phyloP scores from a whole-genome alignment of 768 basidiomycete genomes.

The Tricholoma hemisulphureum region DNA sequence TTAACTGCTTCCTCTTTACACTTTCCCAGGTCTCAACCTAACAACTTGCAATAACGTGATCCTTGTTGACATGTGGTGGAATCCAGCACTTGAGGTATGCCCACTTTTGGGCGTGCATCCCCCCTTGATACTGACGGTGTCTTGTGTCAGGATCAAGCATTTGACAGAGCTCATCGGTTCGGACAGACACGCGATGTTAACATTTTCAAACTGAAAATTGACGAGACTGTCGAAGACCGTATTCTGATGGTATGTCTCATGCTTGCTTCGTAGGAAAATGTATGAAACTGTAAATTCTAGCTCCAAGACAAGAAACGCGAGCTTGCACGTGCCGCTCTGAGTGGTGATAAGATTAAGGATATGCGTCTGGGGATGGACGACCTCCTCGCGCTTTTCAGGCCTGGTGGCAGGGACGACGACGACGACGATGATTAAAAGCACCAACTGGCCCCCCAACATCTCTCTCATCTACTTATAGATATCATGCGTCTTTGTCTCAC shows the following conservation, averaged over 20 bases:
- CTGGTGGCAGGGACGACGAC: slow-evolving; percentile 56
- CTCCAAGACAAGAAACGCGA: slow-evolving; percentile 93
- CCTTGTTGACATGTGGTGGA: slow-evolving; percentile 94
- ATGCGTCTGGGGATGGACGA: slow-evolving; percentile 84
- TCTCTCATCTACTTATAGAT: background rate
- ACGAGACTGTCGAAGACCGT: slow-evolving; percentile 83
- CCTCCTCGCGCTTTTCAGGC: slow-evolving; percentile 74
- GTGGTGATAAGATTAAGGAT: slow-evolving; percentile 85
- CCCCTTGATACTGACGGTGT: background rate
- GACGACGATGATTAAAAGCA: slow-evolving; percentile 33
- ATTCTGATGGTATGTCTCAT: slow-evolving; percentile 60
- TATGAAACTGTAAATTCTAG: slow-evolving; percentile 29
- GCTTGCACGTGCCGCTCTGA: slow-evolving; percentile 78
- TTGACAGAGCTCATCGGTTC: slow-evolving; percentile 86
- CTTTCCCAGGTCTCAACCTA: slow-evolving; percentile 72
- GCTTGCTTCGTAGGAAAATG: background rate
- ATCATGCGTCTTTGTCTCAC: no score
- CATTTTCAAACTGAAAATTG: slow-evolving; percentile 87
- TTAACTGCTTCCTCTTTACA: slow-evolving; percentile 4
- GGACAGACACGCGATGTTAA: slow-evolving; percentile 86
- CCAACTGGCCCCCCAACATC: background rate
- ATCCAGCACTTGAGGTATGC: slow-evolving; percentile 77
- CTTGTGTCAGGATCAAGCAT: slow-evolving; percentile 75
- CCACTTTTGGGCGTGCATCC: slow-evolving; percentile 13
- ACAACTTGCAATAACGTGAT: slow-evolving; percentile 95